phyloP scores from a whole-genome alignment of 345 rosid species.

The Eucalyptus erythrocorys region DNA sequence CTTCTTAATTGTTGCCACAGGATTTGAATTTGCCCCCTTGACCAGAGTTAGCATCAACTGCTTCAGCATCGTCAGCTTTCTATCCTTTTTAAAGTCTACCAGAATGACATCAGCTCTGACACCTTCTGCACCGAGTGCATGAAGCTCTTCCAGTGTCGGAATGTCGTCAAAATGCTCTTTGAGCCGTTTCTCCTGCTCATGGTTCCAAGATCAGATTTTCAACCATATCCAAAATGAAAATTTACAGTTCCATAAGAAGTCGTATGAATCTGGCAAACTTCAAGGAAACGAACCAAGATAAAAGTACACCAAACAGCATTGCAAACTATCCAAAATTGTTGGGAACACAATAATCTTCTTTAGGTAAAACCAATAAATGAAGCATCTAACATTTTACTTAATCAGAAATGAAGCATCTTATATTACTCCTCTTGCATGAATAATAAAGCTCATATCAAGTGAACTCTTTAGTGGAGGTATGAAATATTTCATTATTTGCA shows the following conservation, averaged over 20 bases:
- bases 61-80: slow-evolving; percentile 80
- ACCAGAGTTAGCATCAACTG: slow-evolving; percentile 65
- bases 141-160: slow-evolving; percentile 86
- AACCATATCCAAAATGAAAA: background rate
- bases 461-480: background rate
- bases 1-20: slow-evolving; percentile 82
- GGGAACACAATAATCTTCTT: background rate
- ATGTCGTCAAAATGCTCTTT: slow-evolving; percentile 56
- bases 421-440: background rate
- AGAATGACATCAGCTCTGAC: slow-evolving; percentile 67
- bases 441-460: background rate
- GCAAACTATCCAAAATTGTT: background rate
- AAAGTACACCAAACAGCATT: background rate
- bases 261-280: background rate
- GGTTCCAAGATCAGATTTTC: background rate
- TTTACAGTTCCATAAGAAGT: background rate
- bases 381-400: background rate
- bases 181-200: slow-evolving; percentile 67
- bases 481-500: background rate
- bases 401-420: background rate
- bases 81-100: slow-evolving; percentile 80
- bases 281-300: background rate
- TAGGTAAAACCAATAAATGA: background rate
- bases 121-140: slow-evolving; percentile 70
- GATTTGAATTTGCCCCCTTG: slow-evolving; percentile 83